Conservation (phyloP, 805 yeast species). For the Wickerhamomyces ciferrii region DNA sequence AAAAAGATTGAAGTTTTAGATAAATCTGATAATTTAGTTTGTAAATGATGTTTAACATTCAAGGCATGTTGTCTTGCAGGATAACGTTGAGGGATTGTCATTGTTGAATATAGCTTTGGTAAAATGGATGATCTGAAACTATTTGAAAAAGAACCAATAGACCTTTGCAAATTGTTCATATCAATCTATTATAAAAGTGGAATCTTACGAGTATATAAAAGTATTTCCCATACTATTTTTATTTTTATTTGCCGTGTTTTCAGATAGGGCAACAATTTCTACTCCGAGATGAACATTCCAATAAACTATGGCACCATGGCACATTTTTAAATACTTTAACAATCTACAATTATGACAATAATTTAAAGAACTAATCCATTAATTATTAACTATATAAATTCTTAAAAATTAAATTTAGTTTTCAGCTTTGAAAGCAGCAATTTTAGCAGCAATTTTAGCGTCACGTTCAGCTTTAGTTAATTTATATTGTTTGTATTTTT, state of each 20-base stretch:
- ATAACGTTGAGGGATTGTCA: constrained; percentile 40
- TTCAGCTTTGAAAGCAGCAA: constrained; percentile 74
- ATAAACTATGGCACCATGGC: too few relatives aligned
- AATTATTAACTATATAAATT: not conserved
- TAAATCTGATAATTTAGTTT: constrained; percentile 16
- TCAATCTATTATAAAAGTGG: too few relatives aligned
- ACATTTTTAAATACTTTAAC: too few relatives aligned
- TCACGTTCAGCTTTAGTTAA: constrained; percentile 88
- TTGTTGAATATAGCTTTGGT: constrained; percentile 2
- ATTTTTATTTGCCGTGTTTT: too few relatives aligned
- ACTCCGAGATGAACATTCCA: too few relatives aligned
- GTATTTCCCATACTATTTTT: too few relatives aligned
- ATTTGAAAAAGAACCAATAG: not conserved
- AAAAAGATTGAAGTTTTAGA: constrained; percentile 42
- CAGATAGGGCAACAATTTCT: too few relatives aligned
- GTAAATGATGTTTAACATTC: constrained; percentile 39
- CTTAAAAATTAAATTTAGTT: constrained; percentile 10
- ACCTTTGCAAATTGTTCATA: not conserved
- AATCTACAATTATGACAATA: not conserved
- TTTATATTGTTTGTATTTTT: constrained; percentile 85
- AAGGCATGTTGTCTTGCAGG: constrained; percentile 80
- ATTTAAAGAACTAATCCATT: not conserved
- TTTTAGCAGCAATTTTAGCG: constrained; percentile 87
- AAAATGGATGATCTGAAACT: not conserved
- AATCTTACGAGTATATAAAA: too few relatives aligned